Conservation (phyloP, 306 rosid genomes). For the Quercus agrifolia region DNA sequence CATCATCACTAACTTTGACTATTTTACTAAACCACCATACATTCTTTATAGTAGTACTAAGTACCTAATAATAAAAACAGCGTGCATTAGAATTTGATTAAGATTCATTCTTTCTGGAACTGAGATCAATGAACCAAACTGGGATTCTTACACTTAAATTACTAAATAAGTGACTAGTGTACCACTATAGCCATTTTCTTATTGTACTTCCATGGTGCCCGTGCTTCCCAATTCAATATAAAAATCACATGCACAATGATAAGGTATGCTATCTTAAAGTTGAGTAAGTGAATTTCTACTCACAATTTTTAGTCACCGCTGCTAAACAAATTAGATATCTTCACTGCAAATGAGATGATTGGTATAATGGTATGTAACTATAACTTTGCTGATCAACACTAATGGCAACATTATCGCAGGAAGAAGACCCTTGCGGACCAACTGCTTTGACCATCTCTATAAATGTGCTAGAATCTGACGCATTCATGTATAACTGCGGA, state of each 20-base stretch:
- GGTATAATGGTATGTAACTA: constrained; percentile 40
- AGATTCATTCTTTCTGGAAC: too few relatives aligned
- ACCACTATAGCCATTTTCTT: neutral
- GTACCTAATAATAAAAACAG: too few relatives aligned
- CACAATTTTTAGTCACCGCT: constrained; percentile 18
- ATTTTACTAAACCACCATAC: too few relatives aligned
- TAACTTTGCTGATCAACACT: constrained; percentile 73
- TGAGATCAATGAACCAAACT: neutral
- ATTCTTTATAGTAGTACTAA: too few relatives aligned
- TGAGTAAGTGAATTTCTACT: constrained; percentile 19
- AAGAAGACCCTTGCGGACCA: constrained; percentile 46
- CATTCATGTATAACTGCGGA: neutral
- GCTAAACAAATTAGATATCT: constrained; percentile 60
- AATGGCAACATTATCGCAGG: constrained; percentile 55
- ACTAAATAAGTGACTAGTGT: neutral
- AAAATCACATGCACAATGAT: constrained; percentile 2
- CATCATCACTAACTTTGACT: too few relatives aligned
- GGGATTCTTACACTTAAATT: neutral
- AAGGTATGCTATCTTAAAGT: neutral
- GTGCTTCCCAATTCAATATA: neutral
- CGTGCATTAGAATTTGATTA: too few relatives aligned
- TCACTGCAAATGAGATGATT: constrained; percentile 58
- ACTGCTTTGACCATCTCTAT: constrained; percentile 71
- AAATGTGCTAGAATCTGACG: constrained; percentile 45
- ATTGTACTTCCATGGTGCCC: neutral